phyloP scores from a whole-genome alignment of 805 yeast genomes.

The Candida ovalis region DNA sequence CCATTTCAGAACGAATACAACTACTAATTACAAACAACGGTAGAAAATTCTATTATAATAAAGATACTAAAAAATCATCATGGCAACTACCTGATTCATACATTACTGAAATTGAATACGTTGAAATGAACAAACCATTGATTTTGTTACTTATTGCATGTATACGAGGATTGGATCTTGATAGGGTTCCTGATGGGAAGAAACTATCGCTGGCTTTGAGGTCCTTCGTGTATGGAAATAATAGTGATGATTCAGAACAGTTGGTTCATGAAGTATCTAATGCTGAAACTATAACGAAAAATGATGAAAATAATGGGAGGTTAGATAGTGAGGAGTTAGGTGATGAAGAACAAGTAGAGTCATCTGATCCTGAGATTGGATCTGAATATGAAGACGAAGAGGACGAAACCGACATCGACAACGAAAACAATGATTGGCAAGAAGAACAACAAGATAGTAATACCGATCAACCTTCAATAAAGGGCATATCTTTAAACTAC shows the following conservation, averaged over 20 bases:
- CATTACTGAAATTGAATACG: neutral
- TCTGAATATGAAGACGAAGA: neutral
- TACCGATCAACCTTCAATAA: neutral
- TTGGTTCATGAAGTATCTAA: no score
- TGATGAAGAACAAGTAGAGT: neutral
- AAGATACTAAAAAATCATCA: constrained; percentile 6
- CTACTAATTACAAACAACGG: constrained; percentile 22
- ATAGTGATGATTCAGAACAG: neutral
- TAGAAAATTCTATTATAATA: constrained; percentile 21
- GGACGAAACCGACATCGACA: constrained; percentile 1
- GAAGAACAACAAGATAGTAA: neutral
- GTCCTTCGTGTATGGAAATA: constrained; percentile 8
- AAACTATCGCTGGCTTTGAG: constrained; percentile 3
- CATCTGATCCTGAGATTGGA: neutral
- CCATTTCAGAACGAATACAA: constrained; percentile 19
- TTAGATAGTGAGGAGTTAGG: neutral
- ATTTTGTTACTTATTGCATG: neutral
- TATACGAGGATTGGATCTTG: neutral
- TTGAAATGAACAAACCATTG: neutral
- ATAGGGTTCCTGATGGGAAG: neutral
- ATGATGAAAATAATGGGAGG: no score
- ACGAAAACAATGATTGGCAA: neutral
- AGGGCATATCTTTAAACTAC: neutral
- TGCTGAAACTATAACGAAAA: no score
- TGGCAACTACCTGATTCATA: constrained; percentile 23